phyloP scores from a whole-genome alignment of 1,284 basidiomycete genomes.

The Trichosporon faecale region DNA sequence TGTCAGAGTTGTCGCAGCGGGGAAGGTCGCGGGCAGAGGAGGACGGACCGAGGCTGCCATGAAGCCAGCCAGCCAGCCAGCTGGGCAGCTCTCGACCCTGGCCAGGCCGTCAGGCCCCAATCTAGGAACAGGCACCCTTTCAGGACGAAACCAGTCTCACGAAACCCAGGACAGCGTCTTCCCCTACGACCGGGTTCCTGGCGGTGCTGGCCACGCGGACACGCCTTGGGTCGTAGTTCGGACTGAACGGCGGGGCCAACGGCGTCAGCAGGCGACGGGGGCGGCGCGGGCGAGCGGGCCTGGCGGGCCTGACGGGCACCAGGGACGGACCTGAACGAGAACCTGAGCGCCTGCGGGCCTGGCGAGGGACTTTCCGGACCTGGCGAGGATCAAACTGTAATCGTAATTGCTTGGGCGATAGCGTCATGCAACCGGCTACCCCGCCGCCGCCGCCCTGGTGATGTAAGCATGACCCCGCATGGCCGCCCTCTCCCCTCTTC shows the following conservation, averaged over 20 bases:
- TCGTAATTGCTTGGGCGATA: background rate
- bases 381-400: constrained; percentile 3
- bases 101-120: background rate
- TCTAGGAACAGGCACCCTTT: background rate
- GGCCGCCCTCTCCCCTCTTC: background rate
- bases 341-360: background rate
- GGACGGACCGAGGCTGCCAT: too few relatives aligned
- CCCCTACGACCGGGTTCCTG: constrained; percentile 3
- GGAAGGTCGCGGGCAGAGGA: too few relatives aligned
- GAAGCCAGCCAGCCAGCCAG: background rate
- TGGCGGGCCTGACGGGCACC: too few relatives aligned
- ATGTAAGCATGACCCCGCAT: constrained; percentile 5
- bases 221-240: background rate
- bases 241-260: background rate
- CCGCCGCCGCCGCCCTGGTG: background rate
- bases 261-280: background rate
- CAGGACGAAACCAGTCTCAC: background rate
- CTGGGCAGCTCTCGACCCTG: background rate
- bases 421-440: background rate
- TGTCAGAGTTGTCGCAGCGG: too few relatives aligned
- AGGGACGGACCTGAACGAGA: too few relatives aligned
- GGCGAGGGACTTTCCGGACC: background rate
- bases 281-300: background rate
- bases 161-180: constrained; percentile 2
- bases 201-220: background rate